phyloP scores from a whole-genome alignment of 306 rosid species.

The Astragalus glycyphyllos region DNA sequence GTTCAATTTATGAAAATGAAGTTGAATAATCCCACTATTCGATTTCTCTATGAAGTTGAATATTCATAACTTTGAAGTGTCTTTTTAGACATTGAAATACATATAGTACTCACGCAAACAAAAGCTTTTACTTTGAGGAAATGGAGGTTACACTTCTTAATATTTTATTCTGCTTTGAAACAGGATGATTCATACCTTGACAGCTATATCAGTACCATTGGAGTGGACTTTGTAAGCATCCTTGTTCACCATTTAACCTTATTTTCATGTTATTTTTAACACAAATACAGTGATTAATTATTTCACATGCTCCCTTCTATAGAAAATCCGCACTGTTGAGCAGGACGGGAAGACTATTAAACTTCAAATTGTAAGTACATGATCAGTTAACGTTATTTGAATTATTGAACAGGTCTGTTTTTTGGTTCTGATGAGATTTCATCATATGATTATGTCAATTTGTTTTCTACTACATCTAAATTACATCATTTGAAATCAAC shows the following conservation, averaged over 20 bases:
- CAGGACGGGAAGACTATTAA: constrained; percentile 94
- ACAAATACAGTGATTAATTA: constrained; percentile 30
- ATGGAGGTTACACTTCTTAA: constrained; percentile 27
- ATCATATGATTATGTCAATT: neutral
- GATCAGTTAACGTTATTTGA: constrained; percentile 13
- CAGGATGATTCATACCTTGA: constrained; percentile 99
- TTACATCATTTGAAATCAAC: constrained; percentile 13
- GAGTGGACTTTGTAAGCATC: constrained; percentile 96
- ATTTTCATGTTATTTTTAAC: constrained; percentile 7
- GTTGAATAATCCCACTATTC: constrained; percentile 10
- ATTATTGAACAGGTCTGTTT: constrained; percentile 8
- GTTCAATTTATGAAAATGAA: constrained; percentile 15
- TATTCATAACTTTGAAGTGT: constrained; percentile 12
- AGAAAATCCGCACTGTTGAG: constrained; percentile 98
- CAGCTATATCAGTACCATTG: constrained; percentile 99
- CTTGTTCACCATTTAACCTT: neutral
- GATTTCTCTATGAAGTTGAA: neutral
- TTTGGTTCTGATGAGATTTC: constrained; percentile 33
- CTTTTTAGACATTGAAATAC: constrained; percentile 6
- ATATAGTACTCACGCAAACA: neutral
- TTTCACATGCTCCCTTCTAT: constrained; percentile 30
- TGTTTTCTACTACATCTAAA: constrained; percentile 27
- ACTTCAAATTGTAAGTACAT: constrained; percentile 81
- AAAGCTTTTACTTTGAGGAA: constrained; percentile 6
- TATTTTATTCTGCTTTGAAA: constrained; percentile 34